Conservation (phyloP, 129 eudicot species). For the Ambrosia trifida region DNA sequence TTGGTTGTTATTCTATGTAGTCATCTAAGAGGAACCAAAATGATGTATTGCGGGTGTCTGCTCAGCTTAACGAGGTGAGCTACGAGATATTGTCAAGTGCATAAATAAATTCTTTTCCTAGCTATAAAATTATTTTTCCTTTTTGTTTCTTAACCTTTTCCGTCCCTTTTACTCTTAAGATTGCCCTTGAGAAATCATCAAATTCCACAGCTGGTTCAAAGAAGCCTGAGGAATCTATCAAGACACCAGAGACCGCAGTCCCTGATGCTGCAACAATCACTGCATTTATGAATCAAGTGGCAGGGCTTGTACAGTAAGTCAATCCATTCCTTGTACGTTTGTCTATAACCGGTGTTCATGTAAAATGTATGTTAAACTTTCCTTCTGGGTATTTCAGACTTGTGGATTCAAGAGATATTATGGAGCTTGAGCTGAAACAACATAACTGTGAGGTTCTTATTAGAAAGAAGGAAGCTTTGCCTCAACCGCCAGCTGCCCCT, state of each 20-base stretch:
- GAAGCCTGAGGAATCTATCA: slow-evolving; percentile 31
- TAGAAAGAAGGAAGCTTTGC: slow-evolving; percentile 78
- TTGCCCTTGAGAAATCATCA: slow-evolving; percentile 43
- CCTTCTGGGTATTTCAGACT: slow-evolving; percentile 49
- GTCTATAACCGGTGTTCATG: not conserved
- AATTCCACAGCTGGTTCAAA: slow-evolving; percentile 45
- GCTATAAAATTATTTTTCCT: not conserved
- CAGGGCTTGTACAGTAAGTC: slow-evolving; percentile 77
- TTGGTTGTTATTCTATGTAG: slow-evolving; percentile 31
- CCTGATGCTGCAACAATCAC: slow-evolving; percentile 66
- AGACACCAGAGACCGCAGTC: slow-evolving; percentile 30
- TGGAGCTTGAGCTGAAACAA: slow-evolving; percentile 87
- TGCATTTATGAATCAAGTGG: slow-evolving; percentile 78
- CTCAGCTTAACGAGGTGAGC: slow-evolving; percentile 66
- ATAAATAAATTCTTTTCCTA: slow-evolving; percentile 1
- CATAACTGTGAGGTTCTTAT: slow-evolving; percentile 66
- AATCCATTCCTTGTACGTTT: not conserved
- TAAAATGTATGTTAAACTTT: not conserved
- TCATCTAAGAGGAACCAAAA: slow-evolving; percentile 52
- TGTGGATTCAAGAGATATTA: slow-evolving; percentile 90
- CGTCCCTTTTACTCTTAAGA: slow-evolving; percentile 37
- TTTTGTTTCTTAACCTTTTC: slow-evolving; percentile 9
- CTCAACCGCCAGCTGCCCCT: slow-evolving; percentile 50
- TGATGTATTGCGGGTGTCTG: slow-evolving; percentile 49
- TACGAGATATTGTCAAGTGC: slow-evolving; percentile 6